Base-by-base conservation (phyloP, 2,329 filamentous ascomycete species). In the Clarireedia paspali region DNA sequence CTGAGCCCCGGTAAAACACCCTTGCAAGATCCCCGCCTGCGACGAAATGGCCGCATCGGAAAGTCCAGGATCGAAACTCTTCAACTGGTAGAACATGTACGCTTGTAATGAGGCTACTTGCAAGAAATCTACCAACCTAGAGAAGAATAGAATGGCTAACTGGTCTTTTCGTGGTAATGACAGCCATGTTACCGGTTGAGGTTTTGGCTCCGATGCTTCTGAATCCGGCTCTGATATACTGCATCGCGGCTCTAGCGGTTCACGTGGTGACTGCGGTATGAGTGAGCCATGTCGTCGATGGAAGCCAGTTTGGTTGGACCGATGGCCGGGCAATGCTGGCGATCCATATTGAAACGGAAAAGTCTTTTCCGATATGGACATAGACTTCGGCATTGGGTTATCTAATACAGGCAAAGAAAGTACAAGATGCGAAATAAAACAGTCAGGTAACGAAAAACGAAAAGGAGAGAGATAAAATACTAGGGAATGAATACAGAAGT, bases 31-130 rank as follows among this genome's bases (percentile, higher is more conserved):
- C 40, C 90, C 90, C 1, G 88, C 87, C 68, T 94, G 89, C 20
- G 79, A 77, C 0, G 90, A 82, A 62, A 95, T 91, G 2, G 80
- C 83, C 24, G 88, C 77, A 62, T 79, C 74, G 0, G 80, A 71
- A 14, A 81, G 72, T 9, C 65, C 70, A 0, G 76, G 73, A 57
- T 80, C 74, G 64, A 95, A 92, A 57, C 85, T 92, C 63, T 83
- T 84, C n/a, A 96, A 80, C 70, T 94, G 89, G 70, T 92, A 95
- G 72, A 89, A 95, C 76, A 95, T 84, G 71, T 95, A 95, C 14
- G 60, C 48, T 70, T 87, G 74, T 49, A 66, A 59, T 4, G 84
- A 88, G 0, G 88, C 91, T 67, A 92, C 87, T 0, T 88, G 87
- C 44, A 95, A 74, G 2, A 90, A 90, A 68, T 95, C 91, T 10